Base-by-base conservation (phyloP, 257 asterid species). In the Nyctanthes arbortristis region DNA sequence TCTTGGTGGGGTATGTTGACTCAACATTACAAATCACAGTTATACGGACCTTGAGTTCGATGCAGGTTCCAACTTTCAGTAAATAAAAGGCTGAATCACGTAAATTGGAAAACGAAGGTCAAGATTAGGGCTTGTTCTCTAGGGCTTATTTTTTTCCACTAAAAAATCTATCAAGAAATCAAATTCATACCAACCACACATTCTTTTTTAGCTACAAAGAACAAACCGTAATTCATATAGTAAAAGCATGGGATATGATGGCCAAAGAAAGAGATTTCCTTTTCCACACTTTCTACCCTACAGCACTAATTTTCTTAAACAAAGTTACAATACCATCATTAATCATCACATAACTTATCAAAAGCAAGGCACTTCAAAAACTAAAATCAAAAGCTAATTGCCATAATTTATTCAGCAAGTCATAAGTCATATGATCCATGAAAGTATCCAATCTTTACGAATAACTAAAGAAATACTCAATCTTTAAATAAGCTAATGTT, bases 1-100 rank as follows among this genome's bases (percentile, higher is more conserved):
- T n/a, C n/a, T n/a, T n/a, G n/a, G n/a, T 18, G 52, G 45, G 29
- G 34, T 25, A 60, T 14, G 33, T 57, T 36, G 47, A 31, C 9
- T 16, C 59, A 13, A 67, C 68, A 12, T 49, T 34, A 40, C 28
- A 28, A 58, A 65, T 45, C 68, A 60, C 47, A 70, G 63, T 24
- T 40, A 65, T 28, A 65, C 58, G 59, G 49, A 16, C 47, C 18
- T 37, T 39, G 31, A 59, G 39, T 7, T 66, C 25, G 29, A 45
- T 4, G 29, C 43, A 27, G 34, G 49, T 28, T 45, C 43, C 55
- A 61, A 35, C 57, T 65, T 47, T 43, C 3, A 43, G 35, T 20
- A 47, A 11, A 34, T 33, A 73, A n/a, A n/a, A n/a, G n/a, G n/a
- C n/a, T n/a, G n/a, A n/a, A n/a, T n/a, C n/a, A n/a, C n/a, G n/a